Evolutionary conservation across 768 basidiomycete genomes (phyloP).

Genomic region (Thelephora ganbajun): DNA sequence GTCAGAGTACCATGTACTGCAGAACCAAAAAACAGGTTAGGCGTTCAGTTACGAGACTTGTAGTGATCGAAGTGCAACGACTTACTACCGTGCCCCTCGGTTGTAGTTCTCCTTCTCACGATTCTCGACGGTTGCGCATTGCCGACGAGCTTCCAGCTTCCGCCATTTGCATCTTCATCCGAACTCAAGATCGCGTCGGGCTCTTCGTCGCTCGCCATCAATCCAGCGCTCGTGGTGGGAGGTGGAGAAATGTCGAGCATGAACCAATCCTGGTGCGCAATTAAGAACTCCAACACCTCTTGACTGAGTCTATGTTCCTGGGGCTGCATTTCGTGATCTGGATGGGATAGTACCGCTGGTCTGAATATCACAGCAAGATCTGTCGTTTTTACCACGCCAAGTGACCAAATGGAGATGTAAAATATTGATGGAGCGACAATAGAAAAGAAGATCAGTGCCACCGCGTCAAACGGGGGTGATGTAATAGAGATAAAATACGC

Average conservation of each 20-base stretch:
- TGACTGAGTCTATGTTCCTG: conserved; percentile 81
- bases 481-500: conserved; percentile 18
- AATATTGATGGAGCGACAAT: too few species aligned
- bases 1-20: conserved; percentile 17
- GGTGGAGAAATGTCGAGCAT: conserved; percentile 78
- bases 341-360: conserved; percentile 86
- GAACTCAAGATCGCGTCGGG: conserved; percentile 12
- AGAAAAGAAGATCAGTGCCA: neutral
- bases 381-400: conserved; percentile 16
- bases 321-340: conserved; percentile 74
- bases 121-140: conserved; percentile 25
- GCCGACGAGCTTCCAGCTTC: conserved; percentile 41
- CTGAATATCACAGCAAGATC: conserved; percentile 97
- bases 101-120: conserved; percentile 43
- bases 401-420: neutral
- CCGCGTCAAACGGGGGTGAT: neutral
- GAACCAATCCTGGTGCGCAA: conserved; percentile 94
- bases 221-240: conserved; percentile 18
- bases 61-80: neutral
- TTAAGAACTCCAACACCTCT: conserved; percentile 85
- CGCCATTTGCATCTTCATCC: conserved; percentile 28
- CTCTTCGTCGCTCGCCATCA: conserved; percentile 16
- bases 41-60: conserved; percentile 1
- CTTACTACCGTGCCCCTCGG: conserved; percentile 23
- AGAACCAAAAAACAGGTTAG: neutral